Base-by-base conservation (phyloP, 495 filamentous ascomycete species). In the Lasiosphaeris hirsuta region DNA sequence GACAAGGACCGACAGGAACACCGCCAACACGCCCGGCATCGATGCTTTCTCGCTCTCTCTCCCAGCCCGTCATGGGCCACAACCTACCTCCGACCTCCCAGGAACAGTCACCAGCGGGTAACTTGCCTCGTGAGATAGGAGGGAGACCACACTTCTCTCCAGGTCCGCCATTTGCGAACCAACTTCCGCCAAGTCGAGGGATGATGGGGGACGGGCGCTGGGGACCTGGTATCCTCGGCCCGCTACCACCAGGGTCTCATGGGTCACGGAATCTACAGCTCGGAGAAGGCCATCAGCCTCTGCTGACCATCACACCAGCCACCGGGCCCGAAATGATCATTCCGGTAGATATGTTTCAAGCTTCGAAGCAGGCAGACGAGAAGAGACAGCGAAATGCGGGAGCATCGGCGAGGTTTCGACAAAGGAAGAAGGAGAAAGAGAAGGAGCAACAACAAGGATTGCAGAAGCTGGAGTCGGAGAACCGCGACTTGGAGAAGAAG, bases 371-470 rank as follows among this genome's bases (percentile, higher is more conserved):
- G 61, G 88, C 90, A 63, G 90, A 95, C 60, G 90, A 96, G 75
- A 97, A 96, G 72, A 80, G 90, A 49, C 90, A 90, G 73, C 87
- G 91, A 40, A 98, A 98, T 68, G 96, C 95, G 49, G 90, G 90
- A 43, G 94, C 94, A 7, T 96, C 92, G 40, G 86, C 91, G 56
- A 78, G 94, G 41, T 97, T 97, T 64, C 86, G 94, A 53, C 85
- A 89, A 66, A 81, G 93, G 51, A 84, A 89, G 63, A 97, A 97
- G 70, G 87, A 94, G 64, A 92, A 90, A 64, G 93, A 97, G 71
- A 80, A 82, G 62, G 87, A 91, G 64, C 77, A 84, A 56, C 82
- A 86, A 63, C 77, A 88, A 35, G 84, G 85, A 36, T 72, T 75
- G 66, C 81, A 76, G 50, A 84, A 85, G 42, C 74, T 90, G 59